Evolutionary conservation across 306 rosid species (phyloP), one percentile per base, ranked within the genome.

Genomic region (Delonix regia): DNA sequence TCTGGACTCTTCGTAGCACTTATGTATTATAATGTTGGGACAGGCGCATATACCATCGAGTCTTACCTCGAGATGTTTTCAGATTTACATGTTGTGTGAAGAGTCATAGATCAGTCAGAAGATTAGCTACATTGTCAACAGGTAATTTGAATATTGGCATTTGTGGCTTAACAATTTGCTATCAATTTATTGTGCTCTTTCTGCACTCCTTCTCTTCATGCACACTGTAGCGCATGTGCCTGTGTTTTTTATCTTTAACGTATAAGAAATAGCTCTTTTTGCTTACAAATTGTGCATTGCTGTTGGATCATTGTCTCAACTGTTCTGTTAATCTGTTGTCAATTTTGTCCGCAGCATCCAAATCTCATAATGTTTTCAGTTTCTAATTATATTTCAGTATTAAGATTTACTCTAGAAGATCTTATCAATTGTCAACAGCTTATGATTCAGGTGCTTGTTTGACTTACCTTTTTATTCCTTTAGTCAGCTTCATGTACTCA

Each of bases 41-140:
- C 97, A 95, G 99, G 89, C 81, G 78, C 56, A 71, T 84, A 77
- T 84, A 78, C 78, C 88, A 74, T 64, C 86, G 74, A 65, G 77
- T 74, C 73, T 82, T 87, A 18, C 69, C 80, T 30, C 84, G 83
- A 6, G 83, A 88, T 59, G 70, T 71, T 69, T 86, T 78, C 87
- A 84, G 83, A 66, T 79, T 85, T 76, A 80, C 83, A 27, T 87
- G 81, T 71, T 83, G 89, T 71, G 34, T 76, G 71, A 86, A 81
- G 79, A 84, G 71, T 77, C 82, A 48, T 68, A 74, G 83, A 82
- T 73, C 91, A 55, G 69, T 84, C 76, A 84, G 86, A 76, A 86
- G 89, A 81, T 82, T 88, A 55, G 81, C 91, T 70, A 71, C 89
- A 57, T 69, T 78, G 75, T 78, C 92, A 53, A 69, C 79, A 63